Evolutionary conservation across 306 rosid species (phyloP), one percentile per base, ranked within the genome.

Genomic region (Cicer judaicum): DNA sequence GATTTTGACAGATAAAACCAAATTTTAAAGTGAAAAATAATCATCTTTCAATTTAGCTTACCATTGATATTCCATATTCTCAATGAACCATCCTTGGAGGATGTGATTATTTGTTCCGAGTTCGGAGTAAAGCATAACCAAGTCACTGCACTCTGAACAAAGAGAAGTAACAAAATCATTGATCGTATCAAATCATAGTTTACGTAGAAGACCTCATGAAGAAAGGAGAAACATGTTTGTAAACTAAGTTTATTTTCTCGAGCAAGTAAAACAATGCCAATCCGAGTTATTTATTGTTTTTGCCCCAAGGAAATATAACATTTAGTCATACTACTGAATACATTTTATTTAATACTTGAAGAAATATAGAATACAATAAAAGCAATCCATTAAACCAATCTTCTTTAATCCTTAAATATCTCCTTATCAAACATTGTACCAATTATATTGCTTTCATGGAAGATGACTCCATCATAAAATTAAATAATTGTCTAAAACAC

Each of bases 31-130:
- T 21, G 63, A 56, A 74, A 61, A 74, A 50, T 38, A 74, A 65
- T 50, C 72, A 72, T 47, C 60, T 50, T 47, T 12, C 8, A 60
- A 50, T 50, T 59, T 41, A 34, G 68, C 86, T 42, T 80, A 95
- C 99, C 99, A 79, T 92, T 95, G 87, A 95, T 95, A 79, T 95
- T 95, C 99, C 99, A 95, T 70, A 92, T 81, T 86, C 99, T 92
- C 42, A 95, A 79, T 14, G 97, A 82, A 73, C 89, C 96, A 83
- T 95, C 99, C 88, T 92, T 95, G 50, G 99, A 95, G 53, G 96
- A 90, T 44, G 99, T 95, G 87, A 95, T 92, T 68, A 95, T 89
- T 83, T 85, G 89, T 83, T 95, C 96, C 0, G 97, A 95, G 88
- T 88, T 85, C 38, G 96, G 91, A 34, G 89, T 10, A 78, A 95